phyloP scores from a whole-genome alignment of 805 yeast species.

The Metschnikowia borealis region DNA sequence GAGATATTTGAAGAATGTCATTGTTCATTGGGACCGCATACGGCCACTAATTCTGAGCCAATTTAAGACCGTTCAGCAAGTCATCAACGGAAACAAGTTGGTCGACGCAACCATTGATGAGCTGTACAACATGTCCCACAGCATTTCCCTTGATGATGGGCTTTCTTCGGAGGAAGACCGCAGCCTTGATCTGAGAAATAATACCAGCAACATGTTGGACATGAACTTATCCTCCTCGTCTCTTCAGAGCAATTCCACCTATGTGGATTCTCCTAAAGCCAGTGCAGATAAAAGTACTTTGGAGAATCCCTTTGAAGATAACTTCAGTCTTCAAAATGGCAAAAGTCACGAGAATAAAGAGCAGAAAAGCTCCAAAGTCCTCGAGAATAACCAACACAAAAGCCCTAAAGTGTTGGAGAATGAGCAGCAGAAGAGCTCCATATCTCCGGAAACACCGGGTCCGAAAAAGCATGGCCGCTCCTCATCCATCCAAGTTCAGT shows the following conservation, averaged over 20 bases:
- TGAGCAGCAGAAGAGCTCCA: background rate
- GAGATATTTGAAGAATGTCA: conserved; percentile 49
- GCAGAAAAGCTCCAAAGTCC: background rate
- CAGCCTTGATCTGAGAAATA: background rate
- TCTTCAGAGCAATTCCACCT: conserved; percentile 2
- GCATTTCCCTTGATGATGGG: conserved; percentile 18
- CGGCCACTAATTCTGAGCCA: conserved; percentile 10
- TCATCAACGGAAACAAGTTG: conserved; percentile 15
- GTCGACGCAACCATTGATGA: conserved; percentile 19
- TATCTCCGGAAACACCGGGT: background rate
- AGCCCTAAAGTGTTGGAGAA: background rate
- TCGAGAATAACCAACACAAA: background rate
- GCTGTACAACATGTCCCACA: conserved; percentile 30
- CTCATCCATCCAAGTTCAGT: conserved; percentile 23
- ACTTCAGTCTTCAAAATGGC: background rate
- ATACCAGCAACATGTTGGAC: background rate
- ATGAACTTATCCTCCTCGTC: background rate
- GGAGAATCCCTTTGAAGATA: background rate
- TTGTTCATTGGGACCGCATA: conserved; percentile 47
- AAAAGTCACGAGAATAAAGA: background rate
- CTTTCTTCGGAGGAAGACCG: conserved; percentile 11
- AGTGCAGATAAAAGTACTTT: background rate
- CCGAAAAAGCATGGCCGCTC: background rate
- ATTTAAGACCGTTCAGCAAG: conserved; percentile 16
- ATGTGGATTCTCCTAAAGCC: background rate